Evolutionary conservation across 2,329 filamentous ascomycete species (phyloP).

Genomic region (Ophiosphaerella narmari): DNA sequence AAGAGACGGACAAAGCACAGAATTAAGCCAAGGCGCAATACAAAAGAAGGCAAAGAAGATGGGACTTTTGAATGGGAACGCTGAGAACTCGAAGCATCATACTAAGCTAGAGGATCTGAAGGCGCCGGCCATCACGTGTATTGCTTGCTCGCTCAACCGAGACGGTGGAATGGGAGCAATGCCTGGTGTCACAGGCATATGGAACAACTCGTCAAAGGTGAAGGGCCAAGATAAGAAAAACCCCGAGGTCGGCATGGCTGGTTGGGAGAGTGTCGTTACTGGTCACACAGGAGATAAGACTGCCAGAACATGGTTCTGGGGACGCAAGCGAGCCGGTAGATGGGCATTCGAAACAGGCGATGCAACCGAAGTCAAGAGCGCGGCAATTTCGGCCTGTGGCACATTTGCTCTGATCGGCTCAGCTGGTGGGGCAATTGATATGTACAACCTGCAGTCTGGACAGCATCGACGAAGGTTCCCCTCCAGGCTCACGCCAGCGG

Average conservation of each 20-base stretch:
- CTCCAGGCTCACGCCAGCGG: slow-evolving; percentile 73
- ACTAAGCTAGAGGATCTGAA: slow-evolving; percentile 75
- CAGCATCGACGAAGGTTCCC: slow-evolving; percentile 87
- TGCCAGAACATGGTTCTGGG: slow-evolving; percentile 98
- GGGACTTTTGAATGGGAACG: slow-evolving; percentile 67
- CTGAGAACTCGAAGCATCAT: slow-evolving; percentile 63
- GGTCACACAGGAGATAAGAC: slow-evolving; percentile 84
- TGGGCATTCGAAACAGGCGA: slow-evolving; percentile 93
- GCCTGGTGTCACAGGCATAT: slow-evolving; percentile 77
- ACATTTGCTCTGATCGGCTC: slow-evolving; percentile 93
- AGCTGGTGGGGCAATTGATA: slow-evolving; percentile 79
- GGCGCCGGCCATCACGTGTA: slow-evolving; percentile 87
- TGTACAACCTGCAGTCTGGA: slow-evolving; percentile 97
- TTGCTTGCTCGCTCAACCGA: slow-evolving; percentile 88
- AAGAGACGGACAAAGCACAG: slow-evolving; percentile 89
- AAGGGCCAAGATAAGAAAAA: slow-evolving; percentile 70
- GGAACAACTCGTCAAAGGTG: slow-evolving; percentile 72
- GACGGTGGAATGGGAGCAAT: slow-evolving; percentile 91
- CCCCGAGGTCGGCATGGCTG: slow-evolving; percentile 76
- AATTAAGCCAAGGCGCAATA: slow-evolving; percentile 88
- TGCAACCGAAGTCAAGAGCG: slow-evolving; percentile 76
- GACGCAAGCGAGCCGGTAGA: slow-evolving; percentile 85
- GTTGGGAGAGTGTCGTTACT: slow-evolving; percentile 96
- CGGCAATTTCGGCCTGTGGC: slow-evolving; percentile 87
- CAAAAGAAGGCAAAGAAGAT: slow-evolving; percentile 88